Evolutionary conservation across 2,329 filamentous ascomycete genomes (phyloP).

Genomic region (Moelleriella libera): DNA sequence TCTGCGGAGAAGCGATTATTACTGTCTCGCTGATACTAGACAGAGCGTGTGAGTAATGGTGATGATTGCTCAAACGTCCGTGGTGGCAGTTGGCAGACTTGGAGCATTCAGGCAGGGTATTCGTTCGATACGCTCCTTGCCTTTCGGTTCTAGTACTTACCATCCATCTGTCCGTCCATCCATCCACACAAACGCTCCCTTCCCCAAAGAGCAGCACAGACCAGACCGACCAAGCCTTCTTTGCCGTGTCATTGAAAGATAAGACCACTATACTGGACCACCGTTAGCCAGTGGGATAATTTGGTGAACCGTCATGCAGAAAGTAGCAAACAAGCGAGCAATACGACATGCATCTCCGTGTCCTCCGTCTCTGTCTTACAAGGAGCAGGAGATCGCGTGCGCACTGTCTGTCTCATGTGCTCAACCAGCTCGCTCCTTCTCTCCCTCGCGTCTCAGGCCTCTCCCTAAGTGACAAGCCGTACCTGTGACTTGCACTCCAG

Average conservation of each 20-base stretch:
- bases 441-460: background rate
- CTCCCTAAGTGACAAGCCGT: background rate
- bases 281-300: background rate
- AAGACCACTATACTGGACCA: background rate
- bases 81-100: too few relatives aligned
- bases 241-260: background rate
- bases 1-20: too few relatives aligned
- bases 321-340: background rate
- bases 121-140: too few relatives aligned
- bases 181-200: too few relatives aligned
- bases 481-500: background rate
- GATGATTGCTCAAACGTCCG: too few relatives aligned
- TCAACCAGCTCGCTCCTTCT: background rate
- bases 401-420: background rate
- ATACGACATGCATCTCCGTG: background rate
- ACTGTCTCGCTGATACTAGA: too few relatives aligned
- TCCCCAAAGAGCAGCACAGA: too few relatives aligned
- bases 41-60: too few relatives aligned
- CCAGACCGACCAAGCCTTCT: too few relatives aligned
- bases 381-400: background rate
- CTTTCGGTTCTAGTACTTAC: too few relatives aligned
- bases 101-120: too few relatives aligned
- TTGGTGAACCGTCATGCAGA: background rate
- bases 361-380: background rate
- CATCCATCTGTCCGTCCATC: too few relatives aligned